Conservation (phyloP, 2,329 filamentous ascomycete species). For the Botrytis aclada region DNA sequence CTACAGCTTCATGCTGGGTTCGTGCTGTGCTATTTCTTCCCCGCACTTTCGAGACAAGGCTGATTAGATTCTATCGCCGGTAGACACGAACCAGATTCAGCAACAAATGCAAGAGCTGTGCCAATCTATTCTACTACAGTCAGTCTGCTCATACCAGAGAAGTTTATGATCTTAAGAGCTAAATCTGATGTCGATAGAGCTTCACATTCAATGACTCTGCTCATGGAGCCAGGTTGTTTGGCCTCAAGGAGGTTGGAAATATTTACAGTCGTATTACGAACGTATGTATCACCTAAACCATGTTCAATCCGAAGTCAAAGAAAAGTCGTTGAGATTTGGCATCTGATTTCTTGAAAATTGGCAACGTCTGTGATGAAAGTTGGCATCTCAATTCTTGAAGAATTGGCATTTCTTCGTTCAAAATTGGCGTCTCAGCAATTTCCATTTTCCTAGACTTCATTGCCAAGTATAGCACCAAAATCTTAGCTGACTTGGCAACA, state of each 20-base stretch:
- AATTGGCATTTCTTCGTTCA: background rate
- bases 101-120: constrained; percentile 84
- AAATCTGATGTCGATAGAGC: constrained; percentile 52
- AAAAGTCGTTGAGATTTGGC: constrained; percentile 12
- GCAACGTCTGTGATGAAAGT: constrained; percentile 11
- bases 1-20: constrained; percentile 84
- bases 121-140: constrained; percentile 94
- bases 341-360: constrained; percentile 5
- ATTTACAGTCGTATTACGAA: constrained; percentile 98
- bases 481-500: constrained; percentile 37
- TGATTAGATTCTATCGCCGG: constrained; percentile 16
- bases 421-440: constrained; percentile 12
- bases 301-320: background rate
- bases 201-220: constrained; percentile 94
- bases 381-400: constrained; percentile 9
- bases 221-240: constrained; percentile 90
- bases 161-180: constrained; percentile 12
- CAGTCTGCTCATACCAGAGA: constrained; percentile 14
- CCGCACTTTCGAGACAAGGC: constrained; percentile 22
- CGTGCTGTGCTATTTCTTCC: constrained; percentile 29
- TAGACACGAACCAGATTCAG: constrained; percentile 75
- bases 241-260: constrained; percentile 91
- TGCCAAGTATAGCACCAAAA: constrained; percentile 10
- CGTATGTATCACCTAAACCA: constrained; percentile 44
- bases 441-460: background rate